phyloP scores from a whole-genome alignment of 2,329 filamentous ascomycete genomes.

The Cyphellophora europaea region DNA sequence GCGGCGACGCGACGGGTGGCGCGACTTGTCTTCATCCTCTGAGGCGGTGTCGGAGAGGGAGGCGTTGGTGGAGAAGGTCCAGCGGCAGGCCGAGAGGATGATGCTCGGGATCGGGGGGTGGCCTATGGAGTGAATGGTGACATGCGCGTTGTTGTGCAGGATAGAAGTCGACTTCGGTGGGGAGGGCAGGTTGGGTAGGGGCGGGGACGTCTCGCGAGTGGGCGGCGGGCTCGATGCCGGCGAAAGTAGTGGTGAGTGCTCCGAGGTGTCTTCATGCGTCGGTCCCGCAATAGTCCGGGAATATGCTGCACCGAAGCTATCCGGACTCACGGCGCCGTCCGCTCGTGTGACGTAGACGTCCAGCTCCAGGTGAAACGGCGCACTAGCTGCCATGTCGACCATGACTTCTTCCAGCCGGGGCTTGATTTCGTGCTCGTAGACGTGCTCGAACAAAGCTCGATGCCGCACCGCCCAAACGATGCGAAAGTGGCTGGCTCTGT shows the following conservation, averaged over 20 bases:
- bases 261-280: background rate
- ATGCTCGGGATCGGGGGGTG: conserved; percentile 22
- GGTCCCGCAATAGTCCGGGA: background rate
- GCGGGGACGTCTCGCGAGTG: background rate
- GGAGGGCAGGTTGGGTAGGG: background rate
- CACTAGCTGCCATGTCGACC: background rate
- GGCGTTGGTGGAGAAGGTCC: background rate
- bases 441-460: conserved; percentile 21
- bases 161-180: conserved; percentile 12
- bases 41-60: no score
- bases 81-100: conserved; percentile 19
- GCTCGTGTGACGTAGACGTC: background rate
- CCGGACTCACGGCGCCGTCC: background rate
- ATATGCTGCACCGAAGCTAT: conserved; percentile 9
- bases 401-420: conserved; percentile 16
- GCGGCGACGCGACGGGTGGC: no score
- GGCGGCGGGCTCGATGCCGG: background rate
- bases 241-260: background rate
- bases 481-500: conserved; percentile 20
- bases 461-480: conserved; percentile 27
- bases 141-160: conserved; percentile 27
- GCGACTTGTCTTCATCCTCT: no score
- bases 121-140: conserved; percentile 24
- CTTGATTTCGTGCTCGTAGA: conserved; percentile 21
- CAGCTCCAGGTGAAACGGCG: conserved; percentile 2